phyloP scores from a whole-genome alignment of 2,329 filamentous ascomycete genomes.

The Conoideocrella luteorostrata region DNA sequence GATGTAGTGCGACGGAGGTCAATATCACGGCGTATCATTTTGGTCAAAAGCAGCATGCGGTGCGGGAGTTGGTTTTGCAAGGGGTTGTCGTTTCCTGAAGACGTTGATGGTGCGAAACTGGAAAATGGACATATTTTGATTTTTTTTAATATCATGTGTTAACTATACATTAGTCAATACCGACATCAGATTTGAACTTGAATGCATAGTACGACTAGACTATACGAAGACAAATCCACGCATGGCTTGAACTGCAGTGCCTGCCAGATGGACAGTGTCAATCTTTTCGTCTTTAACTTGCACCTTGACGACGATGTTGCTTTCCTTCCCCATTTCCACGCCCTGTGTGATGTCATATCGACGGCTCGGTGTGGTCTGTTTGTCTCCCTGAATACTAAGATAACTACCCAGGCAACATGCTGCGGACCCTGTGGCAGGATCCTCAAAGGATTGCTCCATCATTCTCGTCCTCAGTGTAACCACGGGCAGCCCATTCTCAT shows the following conservation, averaged over 20 bases:
- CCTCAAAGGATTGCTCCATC: slow-evolving; percentile 47
- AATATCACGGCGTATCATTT: slow-evolving; percentile 16
- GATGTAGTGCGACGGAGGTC: slow-evolving; percentile 12
- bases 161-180: neutral
- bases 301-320: slow-evolving; percentile 45
- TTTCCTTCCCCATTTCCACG: slow-evolving; percentile 59
- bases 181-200: no score
- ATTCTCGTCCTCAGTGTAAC: slow-evolving; percentile 51
- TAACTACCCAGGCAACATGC: slow-evolving; percentile 51
- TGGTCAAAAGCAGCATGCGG: slow-evolving; percentile 9
- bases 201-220: neutral
- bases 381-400: slow-evolving; percentile 38
- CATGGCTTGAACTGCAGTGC: slow-evolving; percentile 30
- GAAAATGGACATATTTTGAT: slow-evolving; percentile 2
- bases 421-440: slow-evolving; percentile 58
- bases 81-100: neutral
- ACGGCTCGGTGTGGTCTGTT: slow-evolving; percentile 20
- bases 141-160: neutral
- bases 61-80: slow-evolving; percentile 9
- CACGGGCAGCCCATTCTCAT: slow-evolving; percentile 19
- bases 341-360: slow-evolving; percentile 55
- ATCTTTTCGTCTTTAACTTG: slow-evolving; percentile 23
- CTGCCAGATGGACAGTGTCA: slow-evolving; percentile 25
- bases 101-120: neutral
- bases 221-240: slow-evolving; percentile 24